phyloP scores from a whole-genome alignment of 495 filamentous ascomycete genomes.

The Penicillium mononematosum region DNA sequence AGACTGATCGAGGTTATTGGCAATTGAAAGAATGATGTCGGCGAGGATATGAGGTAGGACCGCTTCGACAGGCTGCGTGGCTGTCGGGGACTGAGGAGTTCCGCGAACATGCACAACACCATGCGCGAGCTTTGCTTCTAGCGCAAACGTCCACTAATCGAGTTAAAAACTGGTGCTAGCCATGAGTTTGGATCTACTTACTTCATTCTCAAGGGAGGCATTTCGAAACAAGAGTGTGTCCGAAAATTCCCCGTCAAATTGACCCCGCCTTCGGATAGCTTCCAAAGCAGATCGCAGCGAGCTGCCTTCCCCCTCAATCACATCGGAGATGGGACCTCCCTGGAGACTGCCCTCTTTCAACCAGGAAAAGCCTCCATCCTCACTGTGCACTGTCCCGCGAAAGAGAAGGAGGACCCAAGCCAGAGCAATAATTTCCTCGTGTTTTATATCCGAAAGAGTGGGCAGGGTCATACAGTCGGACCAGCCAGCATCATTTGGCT shows the following conservation, averaged over 20 bases:
- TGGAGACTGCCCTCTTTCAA: neutral
- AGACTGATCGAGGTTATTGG: neutral
- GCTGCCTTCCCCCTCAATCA: neutral
- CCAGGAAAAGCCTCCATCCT: neutral
- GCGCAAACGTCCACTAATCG: neutral
- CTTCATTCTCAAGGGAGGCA: neutral
- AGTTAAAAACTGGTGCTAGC: neutral
- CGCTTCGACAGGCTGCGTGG: slow-evolving; percentile 1
- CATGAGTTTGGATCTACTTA: neutral
- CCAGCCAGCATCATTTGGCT: neutral
- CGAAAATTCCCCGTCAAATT: no score
- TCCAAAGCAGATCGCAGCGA: neutral
- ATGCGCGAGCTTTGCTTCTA: neutral
- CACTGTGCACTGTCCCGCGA: neutral
- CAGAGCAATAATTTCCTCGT: neutral
- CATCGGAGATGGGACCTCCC: neutral
- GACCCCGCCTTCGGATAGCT: neutral
- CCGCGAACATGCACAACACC: neutral
- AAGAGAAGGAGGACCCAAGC: slow-evolving; percentile 1
- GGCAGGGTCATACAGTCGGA: neutral
- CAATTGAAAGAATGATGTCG: neutral
- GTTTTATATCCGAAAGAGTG: neutral
- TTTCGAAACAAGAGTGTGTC: slow-evolving; percentile 1
- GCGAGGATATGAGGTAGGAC: neutral
- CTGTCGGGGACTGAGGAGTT: neutral